phyloP scores from a whole-genome alignment of 192 early-diverging fungal genomes.

The Entomortierella lignicola region DNA sequence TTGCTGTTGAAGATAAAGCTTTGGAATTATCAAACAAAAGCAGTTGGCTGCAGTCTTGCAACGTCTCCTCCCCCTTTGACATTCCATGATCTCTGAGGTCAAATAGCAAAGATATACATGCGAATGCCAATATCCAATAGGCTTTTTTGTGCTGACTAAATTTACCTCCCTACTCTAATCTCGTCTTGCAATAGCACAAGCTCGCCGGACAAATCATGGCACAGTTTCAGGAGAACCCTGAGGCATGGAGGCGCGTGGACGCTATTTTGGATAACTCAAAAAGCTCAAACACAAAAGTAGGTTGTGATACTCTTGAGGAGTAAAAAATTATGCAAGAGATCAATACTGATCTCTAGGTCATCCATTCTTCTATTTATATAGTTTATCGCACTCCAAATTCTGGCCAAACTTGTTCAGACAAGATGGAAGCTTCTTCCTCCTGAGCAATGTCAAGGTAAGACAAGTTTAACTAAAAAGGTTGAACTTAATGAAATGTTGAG shows the following conservation, averaged over 20 bases:
- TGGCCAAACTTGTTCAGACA: constrained; percentile 95
- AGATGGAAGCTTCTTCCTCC: constrained; percentile 94
- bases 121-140: no score
- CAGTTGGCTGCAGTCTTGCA: not conserved
- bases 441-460: constrained; percentile 80
- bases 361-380: constrained; percentile 28
- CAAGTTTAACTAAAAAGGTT: not conserved
- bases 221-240: constrained; percentile 94
- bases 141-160: no score
- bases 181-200: constrained; percentile 70
- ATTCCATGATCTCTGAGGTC: not conserved
- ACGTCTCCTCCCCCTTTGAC: not conserved
- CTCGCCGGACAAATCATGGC: constrained; percentile 87
- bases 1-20: no score
- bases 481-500: not conserved
- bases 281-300: constrained; percentile 86
- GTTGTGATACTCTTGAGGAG: no score
- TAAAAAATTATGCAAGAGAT: not conserved
- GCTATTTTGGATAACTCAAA: constrained; percentile 86
- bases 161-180: not conserved
- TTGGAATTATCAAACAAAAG: no score
- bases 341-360: not conserved
- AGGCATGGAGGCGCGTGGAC: constrained; percentile 96
- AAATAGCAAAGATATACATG: no score
- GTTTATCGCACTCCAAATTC: constrained; percentile 92